phyloP scores from a whole-genome alignment of 805 yeast genomes.

The Kodamaea sagamina region DNA sequence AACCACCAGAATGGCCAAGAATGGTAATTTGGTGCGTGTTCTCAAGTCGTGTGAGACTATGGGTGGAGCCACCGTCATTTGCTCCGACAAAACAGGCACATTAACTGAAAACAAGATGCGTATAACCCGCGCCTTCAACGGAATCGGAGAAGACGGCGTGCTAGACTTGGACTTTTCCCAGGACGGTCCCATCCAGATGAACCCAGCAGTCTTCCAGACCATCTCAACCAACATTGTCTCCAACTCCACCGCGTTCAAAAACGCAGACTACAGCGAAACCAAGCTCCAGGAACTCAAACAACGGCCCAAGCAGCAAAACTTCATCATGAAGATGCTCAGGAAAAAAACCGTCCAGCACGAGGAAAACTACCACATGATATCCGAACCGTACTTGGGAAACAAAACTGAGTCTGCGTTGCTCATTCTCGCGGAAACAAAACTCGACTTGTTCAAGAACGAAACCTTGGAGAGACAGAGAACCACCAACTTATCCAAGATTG shows the following conservation, averaged over 20 bases:
- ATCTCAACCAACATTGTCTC: slow-evolving; percentile 60
- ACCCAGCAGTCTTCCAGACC: slow-evolving; percentile 26
- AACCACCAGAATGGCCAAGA: slow-evolving; percentile 96
- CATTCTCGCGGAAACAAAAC: slow-evolving; percentile 59
- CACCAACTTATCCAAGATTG: slow-evolving; percentile 37
- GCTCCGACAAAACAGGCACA: slow-evolving; percentile 98
- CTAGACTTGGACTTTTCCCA: slow-evolving; percentile 20
- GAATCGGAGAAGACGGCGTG: slow-evolving; percentile 30
- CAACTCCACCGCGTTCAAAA: slow-evolving; percentile 91
- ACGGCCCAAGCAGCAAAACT: slow-evolving; percentile 32
- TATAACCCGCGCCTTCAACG: slow-evolving; percentile 76
- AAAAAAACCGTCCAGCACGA: slow-evolving; percentile 14
- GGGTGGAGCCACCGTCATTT: slow-evolving; percentile 97
- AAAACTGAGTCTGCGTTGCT: slow-evolving; percentile 93
- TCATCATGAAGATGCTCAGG: slow-evolving; percentile 29
- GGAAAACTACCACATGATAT: slow-evolving; percentile 15
- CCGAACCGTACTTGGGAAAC: slow-evolving; percentile 80
- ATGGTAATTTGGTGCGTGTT: slow-evolving; percentile 93
- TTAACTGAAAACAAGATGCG: slow-evolving; percentile 93
- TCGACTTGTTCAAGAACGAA: slow-evolving; percentile 46
- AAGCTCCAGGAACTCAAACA: slow-evolving; percentile 26
- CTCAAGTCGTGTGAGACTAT: slow-evolving; percentile 94
- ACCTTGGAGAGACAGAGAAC: slow-evolving; percentile 46
- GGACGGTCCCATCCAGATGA: slow-evolving; percentile 34
- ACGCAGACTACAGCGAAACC: slow-evolving; percentile 45